phyloP scores from a whole-genome alignment of 805 yeast genomes.

The Maudiozyma saulgeensis region DNA sequence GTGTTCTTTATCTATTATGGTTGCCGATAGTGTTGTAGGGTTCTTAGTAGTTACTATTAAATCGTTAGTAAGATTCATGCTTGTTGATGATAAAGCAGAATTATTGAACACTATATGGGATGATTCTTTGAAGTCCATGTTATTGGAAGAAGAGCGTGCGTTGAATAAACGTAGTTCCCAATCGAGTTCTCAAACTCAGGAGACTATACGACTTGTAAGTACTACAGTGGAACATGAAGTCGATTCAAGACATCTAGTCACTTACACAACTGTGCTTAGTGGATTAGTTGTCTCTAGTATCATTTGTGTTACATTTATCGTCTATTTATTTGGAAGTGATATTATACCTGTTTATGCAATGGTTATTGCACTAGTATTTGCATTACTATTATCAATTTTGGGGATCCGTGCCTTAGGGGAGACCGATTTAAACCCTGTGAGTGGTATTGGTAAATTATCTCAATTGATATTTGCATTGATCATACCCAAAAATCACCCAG shows the following conservation, averaged over 20 bases:
- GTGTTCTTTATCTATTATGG: slow-evolving; percentile 89
- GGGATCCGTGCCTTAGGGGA: slow-evolving; percentile 95
- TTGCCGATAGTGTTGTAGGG: slow-evolving; percentile 79
- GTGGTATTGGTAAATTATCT: slow-evolving; percentile 91
- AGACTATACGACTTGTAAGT: slow-evolving; percentile 24
- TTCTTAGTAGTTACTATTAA: slow-evolving; percentile 51
- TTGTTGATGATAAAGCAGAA: slow-evolving; percentile 17
- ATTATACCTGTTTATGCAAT: slow-evolving; percentile 65
- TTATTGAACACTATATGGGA: slow-evolving; percentile 18
- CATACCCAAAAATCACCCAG: slow-evolving; percentile 65
- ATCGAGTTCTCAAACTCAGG: slow-evolving; percentile 10
- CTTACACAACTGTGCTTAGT: slow-evolving; percentile 36
- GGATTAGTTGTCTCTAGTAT: slow-evolving; percentile 64
- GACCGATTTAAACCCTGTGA: slow-evolving; percentile 92
- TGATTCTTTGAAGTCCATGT: slow-evolving; percentile 26
- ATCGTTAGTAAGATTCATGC: slow-evolving; percentile 29
- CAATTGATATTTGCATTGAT: slow-evolving; percentile 80
- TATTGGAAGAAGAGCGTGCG: slow-evolving; percentile 26
- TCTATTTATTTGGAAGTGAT: slow-evolving; percentile 53
- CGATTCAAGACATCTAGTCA: slow-evolving; percentile 40
- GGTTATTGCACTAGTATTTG: slow-evolving; percentile 58
- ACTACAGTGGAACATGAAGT: slow-evolving; percentile 31
- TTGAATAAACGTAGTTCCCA: slow-evolving; percentile 13
- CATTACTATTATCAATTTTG: slow-evolving; percentile 68
- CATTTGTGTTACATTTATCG: slow-evolving; percentile 56